phyloP scores from a whole-genome alignment of 139 green algal genomes.

The Raphidocelis subcapitata region DNA sequence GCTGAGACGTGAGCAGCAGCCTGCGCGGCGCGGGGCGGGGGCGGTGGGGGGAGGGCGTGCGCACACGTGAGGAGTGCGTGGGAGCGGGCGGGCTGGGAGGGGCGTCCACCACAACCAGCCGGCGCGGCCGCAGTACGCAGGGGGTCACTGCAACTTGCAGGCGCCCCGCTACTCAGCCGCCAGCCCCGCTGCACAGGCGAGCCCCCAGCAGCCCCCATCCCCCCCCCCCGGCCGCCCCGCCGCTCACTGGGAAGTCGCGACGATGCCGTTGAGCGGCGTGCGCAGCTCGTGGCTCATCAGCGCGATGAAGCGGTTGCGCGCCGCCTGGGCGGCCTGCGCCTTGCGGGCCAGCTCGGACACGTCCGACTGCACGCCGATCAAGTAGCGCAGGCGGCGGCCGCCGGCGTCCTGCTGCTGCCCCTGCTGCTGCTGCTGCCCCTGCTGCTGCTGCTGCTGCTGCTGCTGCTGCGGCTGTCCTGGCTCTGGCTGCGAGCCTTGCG shows the following conservation, averaged over 20 bases:
- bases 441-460: not conserved
- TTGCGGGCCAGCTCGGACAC: conserved; percentile 12
- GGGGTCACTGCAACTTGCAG: too few species aligned
- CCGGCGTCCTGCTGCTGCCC: not conserved
- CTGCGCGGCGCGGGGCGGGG: conserved; percentile 34
- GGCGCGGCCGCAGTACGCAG: too few species aligned
- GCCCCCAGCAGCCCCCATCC: too few species aligned
- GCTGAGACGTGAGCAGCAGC: conserved; percentile 47
- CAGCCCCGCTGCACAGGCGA: too few species aligned
- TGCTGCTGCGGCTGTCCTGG: too few species aligned
- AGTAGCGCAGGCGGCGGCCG: not conserved
- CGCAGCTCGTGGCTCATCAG: conserved; percentile 95
- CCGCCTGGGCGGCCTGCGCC: conserved; percentile 45
- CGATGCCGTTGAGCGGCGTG: conserved; percentile 95
- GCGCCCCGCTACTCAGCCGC: too few species aligned
- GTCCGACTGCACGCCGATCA: conserved; percentile 4
- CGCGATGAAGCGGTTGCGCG: conserved; percentile 83
- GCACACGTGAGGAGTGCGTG: too few species aligned
- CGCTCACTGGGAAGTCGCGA: conserved; percentile 41
- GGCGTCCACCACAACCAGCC: too few species aligned
- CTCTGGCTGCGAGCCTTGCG: conserved; percentile 27
- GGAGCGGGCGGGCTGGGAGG: too few species aligned
- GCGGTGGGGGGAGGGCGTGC: too few species aligned
- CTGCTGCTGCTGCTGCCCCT: not conserved
- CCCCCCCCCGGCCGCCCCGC: too few species aligned